These are phyloP conservation scores for Melanogaster broomeanus DNA, from an alignment of 768 basidiomycete genomes.

Conservation along the genomic window DNA sequence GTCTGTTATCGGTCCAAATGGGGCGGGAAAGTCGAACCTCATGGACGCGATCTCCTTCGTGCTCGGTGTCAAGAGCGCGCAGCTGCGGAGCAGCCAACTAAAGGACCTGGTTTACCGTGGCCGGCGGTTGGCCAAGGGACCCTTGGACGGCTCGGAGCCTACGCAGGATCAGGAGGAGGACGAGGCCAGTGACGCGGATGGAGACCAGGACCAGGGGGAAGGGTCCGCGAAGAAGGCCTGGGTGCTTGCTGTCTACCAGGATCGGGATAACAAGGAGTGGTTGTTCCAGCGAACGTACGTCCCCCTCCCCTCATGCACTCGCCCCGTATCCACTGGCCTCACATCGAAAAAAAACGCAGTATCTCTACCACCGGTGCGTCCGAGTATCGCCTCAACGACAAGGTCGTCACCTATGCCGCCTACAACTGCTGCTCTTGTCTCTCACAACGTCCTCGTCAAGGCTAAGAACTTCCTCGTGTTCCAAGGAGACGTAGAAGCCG, in stretches of 20 bases:
- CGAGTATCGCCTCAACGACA: slow-evolving; percentile 86
- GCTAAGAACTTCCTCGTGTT: slow-evolving; percentile 99
- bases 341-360: slow-evolving; percentile 45
- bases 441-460: slow-evolving; percentile 95
- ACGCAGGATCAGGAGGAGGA: slow-evolving; percentile 47
- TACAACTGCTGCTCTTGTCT: slow-evolving; percentile 88
- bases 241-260: slow-evolving; percentile 91
- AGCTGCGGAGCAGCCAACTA: slow-evolving; percentile 89
- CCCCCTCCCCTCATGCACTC: background rate
- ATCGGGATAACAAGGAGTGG: slow-evolving; percentile 80
- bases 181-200: slow-evolving; percentile 46
- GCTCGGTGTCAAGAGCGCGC: slow-evolving; percentile 91
- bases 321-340: background rate
- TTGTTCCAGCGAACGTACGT: slow-evolving; percentile 90
- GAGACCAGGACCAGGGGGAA: slow-evolving; percentile 62
- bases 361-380: slow-evolving; percentile 87
- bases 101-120: slow-evolving; percentile 97
- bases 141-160: slow-evolving; percentile 44
- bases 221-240: slow-evolving; percentile 91
- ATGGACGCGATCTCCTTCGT: slow-evolving; percentile 99
- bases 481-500: slow-evolving; percentile 98
- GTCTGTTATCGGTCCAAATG: slow-evolving; percentile 97
- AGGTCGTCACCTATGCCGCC: slow-evolving; percentile 78
- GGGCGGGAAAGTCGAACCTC: slow-evolving; percentile 97
- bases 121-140: slow-evolving; percentile 59